A percentile compares a stretch with the other conserved stretches of the same genome.
Evolutionary conservation across 768 basidiomycete species (phyloP).

Genomic region (Mrakia blollopis): DNA sequence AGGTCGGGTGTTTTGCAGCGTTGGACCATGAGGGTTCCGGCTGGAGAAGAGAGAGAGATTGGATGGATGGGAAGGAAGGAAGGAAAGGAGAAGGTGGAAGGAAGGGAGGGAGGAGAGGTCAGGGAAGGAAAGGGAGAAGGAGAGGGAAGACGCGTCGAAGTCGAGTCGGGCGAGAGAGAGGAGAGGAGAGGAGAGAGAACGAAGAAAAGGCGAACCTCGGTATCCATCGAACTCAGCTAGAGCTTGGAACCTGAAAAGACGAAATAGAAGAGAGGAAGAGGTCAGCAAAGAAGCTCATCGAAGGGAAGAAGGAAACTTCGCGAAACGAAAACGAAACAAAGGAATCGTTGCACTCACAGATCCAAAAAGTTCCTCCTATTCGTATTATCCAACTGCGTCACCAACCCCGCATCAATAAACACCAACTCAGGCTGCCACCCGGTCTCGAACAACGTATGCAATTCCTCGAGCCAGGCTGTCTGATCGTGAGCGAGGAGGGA

Average conservation of each 20-base stretch:
- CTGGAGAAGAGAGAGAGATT: conserved; percentile 47
- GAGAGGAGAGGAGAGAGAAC: not conserved
- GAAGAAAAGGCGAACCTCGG: conserved; percentile 25
- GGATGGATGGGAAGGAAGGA: too few species aligned
- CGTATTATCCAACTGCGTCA: conserved; percentile 73
- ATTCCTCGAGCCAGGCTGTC: conserved; percentile 63
- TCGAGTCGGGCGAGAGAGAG: not conserved
- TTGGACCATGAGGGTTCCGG: conserved; percentile 93
- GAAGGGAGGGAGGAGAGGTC: not conserved
- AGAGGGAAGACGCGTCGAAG: not conserved
- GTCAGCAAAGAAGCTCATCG: not conserved
- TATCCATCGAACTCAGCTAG: conserved; percentile 97
- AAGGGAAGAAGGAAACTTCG: not conserved
- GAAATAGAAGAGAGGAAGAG: not conserved
- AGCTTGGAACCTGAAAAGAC: conserved; percentile 60
- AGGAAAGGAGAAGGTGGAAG: conserved; percentile 35
- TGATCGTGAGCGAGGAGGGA: conserved; percentile 54
- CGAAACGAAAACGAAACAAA: not conserved
- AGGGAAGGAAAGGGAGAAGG: not conserved
- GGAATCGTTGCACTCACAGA: conserved; percentile 45
- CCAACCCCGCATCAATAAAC: conserved; percentile 92
- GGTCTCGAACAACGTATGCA: conserved; percentile 56
- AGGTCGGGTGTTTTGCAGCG: conserved; percentile 86
- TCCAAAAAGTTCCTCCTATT: conserved; percentile 93
- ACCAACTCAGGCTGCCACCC: conserved; percentile 92